A percentile compares a stretch with the other conserved stretches of the same genome.
These are phyloP conservation scores for Aspergillus ibericus DNA, from an alignment of 2,329 filamentous ascomycete species.

Conservation along the genomic window DNA sequence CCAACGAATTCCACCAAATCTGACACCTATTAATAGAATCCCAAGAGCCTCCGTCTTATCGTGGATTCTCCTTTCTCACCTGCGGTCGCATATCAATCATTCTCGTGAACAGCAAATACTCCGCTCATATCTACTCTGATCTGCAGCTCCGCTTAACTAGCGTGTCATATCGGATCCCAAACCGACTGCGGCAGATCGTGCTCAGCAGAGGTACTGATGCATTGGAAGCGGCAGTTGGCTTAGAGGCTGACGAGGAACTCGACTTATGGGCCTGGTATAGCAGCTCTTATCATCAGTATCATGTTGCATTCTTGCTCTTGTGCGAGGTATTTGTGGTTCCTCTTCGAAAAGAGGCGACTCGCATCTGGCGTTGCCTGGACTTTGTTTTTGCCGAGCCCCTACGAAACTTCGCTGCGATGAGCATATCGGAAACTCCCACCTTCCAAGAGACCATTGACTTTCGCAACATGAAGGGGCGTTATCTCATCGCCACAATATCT, in stretches of 20 bases:
- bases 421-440: not conserved
- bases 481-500: not conserved
- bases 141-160: not conserved
- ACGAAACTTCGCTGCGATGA: not conserved
- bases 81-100: too few species aligned
- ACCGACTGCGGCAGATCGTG: constrained; percentile 5
- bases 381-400: constrained; percentile 3
- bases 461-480: not conserved
- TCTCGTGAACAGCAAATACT: too few species aligned
- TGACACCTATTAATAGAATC: too few species aligned
- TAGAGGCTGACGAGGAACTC: not conserved
- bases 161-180: constrained; percentile 1
- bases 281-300: constrained; percentile 4
- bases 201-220: not conserved
- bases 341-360: not conserved
- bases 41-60: too few species aligned
- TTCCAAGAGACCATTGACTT: not conserved
- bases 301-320: not conserved
- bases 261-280: constrained; percentile 1
- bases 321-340: not conserved
- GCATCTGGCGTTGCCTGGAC: constrained; percentile 6
- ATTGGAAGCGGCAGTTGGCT: not conserved
- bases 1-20: too few species aligned
- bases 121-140: too few species aligned
- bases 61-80: too few species aligned